These are phyloP conservation scores for Tylopilus sp. DNA, from an alignment of 768 basidiomycete species.

Conservation along the genomic window DNA sequence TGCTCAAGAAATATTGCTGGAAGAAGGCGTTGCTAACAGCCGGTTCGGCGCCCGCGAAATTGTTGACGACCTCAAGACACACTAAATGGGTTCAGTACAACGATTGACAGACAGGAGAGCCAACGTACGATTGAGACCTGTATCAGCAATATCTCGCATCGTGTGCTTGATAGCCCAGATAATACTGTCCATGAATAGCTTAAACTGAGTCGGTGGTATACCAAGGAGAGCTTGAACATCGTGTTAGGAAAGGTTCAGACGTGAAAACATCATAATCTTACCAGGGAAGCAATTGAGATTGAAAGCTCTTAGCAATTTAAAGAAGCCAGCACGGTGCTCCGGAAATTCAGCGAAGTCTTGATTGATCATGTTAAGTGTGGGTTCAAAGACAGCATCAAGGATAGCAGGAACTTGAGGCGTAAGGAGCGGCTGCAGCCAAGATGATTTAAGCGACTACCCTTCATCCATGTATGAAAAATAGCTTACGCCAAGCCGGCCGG, in stretches of 20 bases:
- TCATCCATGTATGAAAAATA: not conserved
- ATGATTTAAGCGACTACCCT: slow-evolving; percentile 4
- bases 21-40: slow-evolving; percentile 89
- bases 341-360: slow-evolving; percentile 99
- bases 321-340: slow-evolving; percentile 96
- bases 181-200: slow-evolving; percentile 96
- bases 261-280: slow-evolving; percentile 33
- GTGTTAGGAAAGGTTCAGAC: not conserved
- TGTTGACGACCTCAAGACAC: slow-evolving; percentile 91
- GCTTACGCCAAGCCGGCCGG: slow-evolving; percentile 80
- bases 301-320: slow-evolving; percentile 89
- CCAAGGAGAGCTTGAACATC: slow-evolving; percentile 58
- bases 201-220: slow-evolving; percentile 91
- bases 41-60: slow-evolving; percentile 81
- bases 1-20: slow-evolving; percentile 91
- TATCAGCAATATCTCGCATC: slow-evolving; percentile 97
- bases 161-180: slow-evolving; percentile 99
- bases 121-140: slow-evolving; percentile 66
- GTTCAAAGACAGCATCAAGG: slow-evolving; percentile 95
- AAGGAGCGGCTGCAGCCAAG: slow-evolving; percentile 58
- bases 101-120: not conserved
- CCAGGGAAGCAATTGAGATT: slow-evolving; percentile 95
- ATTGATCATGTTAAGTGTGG: slow-evolving; percentile 97
- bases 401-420: slow-evolving; percentile 94
- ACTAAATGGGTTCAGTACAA: slow-evolving; percentile 44